Conservation (phyloP, 345 rosid genomes). For the Physaria fendleri region DNA sequence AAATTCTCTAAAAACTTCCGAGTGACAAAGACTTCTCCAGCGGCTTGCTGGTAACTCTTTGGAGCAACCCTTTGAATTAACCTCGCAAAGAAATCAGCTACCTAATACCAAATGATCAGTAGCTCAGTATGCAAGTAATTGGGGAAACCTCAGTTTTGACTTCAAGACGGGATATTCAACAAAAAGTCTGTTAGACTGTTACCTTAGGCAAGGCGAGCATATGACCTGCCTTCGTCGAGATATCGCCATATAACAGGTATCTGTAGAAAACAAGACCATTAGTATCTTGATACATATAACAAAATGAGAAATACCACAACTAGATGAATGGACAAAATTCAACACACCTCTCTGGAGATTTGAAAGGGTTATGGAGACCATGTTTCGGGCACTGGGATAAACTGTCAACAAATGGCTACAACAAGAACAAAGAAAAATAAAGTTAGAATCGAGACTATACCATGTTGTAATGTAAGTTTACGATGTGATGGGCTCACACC, state of each 20-base stretch:
- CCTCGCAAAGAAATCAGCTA: constrained; percentile 75
- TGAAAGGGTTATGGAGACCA: constrained; percentile 97
- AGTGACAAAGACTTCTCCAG: constrained; percentile 81
- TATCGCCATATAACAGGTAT: constrained; percentile 87
- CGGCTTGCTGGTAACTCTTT: constrained; percentile 93
- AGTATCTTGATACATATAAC: neutral
- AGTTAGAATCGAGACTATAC: neutral
- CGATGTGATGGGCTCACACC: constrained; percentile 41
- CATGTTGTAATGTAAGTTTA: too few species aligned
- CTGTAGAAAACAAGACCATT: constrained; percentile 31
- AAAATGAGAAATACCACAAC: neutral
- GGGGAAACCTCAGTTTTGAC: neutral
- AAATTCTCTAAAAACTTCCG: constrained; percentile 86
- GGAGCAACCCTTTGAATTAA: constrained; percentile 92
- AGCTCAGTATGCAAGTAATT: neutral
- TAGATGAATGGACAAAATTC: neutral
- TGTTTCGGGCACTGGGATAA: constrained; percentile 89
- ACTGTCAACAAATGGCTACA: constrained; percentile 94
- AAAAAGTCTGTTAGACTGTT: constrained; percentile 8
- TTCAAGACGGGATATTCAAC: neutral
- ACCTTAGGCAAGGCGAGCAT: constrained; percentile 91
- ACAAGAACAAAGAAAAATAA: constrained; percentile 18
- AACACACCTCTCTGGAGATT: constrained; percentile 82
- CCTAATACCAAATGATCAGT: constrained; percentile 39
- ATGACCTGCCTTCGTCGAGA: constrained; percentile 78